Base-by-base conservation (phyloP, 2,329 filamentous ascomycete genomes). In the Zymoseptoria passerinii region DNA sequence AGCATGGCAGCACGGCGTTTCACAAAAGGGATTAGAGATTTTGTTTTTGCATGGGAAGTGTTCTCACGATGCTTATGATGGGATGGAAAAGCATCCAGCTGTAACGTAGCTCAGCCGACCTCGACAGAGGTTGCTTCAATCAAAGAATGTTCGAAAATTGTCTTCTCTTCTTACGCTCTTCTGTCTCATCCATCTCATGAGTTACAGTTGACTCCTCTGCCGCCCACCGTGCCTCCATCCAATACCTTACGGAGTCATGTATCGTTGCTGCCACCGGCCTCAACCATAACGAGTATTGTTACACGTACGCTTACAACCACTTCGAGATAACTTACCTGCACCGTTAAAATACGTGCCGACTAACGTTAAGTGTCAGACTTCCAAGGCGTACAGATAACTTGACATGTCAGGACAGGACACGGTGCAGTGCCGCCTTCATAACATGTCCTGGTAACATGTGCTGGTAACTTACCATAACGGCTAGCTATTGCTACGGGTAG, bases 1-100 rank as follows among this genome's bases (percentile, higher is more conserved):
- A 61, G 61, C 61, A 63, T 63, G 58, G 61, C 57, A 63, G 55
- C 55, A 58, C 52, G 58, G 58, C 58, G 58, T 61, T 60, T 54
- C 40, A 54, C 51, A 58, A 55, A 48, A 53, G 51, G 29, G 55
- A 58, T 53, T 56, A 50, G 58, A 53, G 49, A 52, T 44, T 44
- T 44, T 44, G 35, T 44, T 44, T 44, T n/a, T 44, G 50, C 50
- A 50, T 27, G 19, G n/a, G 49, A 20, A 29, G 18, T 3, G 13
- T 27, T 10, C n/a, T 28, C 19, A 52, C 50, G 50, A 52, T 52
- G 50, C 50, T 59, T 51, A 61, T 53, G 58, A 61, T 61, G 53
- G 48, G 49, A 61, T 58, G 58, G 27, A 49, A 57, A 60, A 60
- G 58, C 58, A 60, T 59, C 58, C 28, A 52, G 50, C 49, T 52